Evolutionary conservation across 2,329 filamentous ascomycete genomes (phyloP), one percentile per base, ranked within the genome.

Genomic region (Fusarium chaquense): DNA sequence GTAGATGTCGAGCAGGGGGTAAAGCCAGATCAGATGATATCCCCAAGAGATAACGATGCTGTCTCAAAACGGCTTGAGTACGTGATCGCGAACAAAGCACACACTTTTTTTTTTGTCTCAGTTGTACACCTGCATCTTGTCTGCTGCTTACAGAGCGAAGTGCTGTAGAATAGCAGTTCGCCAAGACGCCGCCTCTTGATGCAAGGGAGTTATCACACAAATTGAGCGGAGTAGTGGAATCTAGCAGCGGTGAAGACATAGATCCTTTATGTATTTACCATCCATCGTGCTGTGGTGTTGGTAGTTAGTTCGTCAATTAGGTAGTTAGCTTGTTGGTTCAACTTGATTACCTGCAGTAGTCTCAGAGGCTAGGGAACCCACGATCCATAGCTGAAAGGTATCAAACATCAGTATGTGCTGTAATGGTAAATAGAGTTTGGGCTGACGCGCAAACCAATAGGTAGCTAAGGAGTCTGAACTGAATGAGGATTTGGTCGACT

Each of bases 181-280:
- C 62, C 67, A 44, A 68, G 62, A 46, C 62, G 67, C 58, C 62
- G 56, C 51, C 55, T 56, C 51, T 62, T 44, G 50, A 70, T n/a
- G 67, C 67, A 70, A 70, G 67, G 67, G 67, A 69, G 53, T 40
- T 47, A 46, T 58, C 36, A 67, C 43, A 67, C 49, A 20, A 20
- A n/a, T 63, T 35, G 28, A 51, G 51, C 24, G 58, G 63, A 51
- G 58, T 53, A 56, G 43, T 18, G 58, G 47, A 51, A 52, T 53
- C 26, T 30, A 38, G 49, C 49, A 58, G 61, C 67, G 67, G 66
- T 70, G 62, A 69, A 70, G 63, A 67, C 53, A 53, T 22, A 40
- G n/a, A 40, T 61, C 49, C 36, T 54, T 26, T 38, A 20, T 20
- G 20, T 20, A 12, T 51, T 28, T 38, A 18, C 32, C 9, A 28